Percentiles rank a stretch among this genome's conserved stretches.
These are phyloP conservation scores for Periconia macrospinosa DNA, from an alignment of 2,329 filamentous ascomycete genomes.

Conservation along the genomic window DNA sequence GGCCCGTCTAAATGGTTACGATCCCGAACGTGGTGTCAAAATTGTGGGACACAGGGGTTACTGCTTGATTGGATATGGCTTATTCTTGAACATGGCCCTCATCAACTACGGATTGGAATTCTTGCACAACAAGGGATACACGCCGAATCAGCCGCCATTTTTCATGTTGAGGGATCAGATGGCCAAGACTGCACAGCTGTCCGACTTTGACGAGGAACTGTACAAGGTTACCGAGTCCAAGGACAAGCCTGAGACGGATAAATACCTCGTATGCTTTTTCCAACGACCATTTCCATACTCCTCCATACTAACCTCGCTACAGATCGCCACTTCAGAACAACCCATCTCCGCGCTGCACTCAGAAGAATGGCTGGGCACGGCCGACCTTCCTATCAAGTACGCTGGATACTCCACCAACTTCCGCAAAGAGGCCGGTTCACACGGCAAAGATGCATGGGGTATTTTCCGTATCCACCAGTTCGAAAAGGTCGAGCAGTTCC, in stretches of 20 bases:
- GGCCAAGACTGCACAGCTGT: slow-evolving; percentile 96
- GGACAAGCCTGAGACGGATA: slow-evolving; percentile 79
- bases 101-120: slow-evolving; percentile 96
- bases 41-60: slow-evolving; percentile 94
- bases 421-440: slow-evolving; percentile 89
- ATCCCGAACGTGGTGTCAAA: slow-evolving; percentile 78
- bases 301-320: neutral
- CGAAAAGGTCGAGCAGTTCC: slow-evolving; percentile 61
- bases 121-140: slow-evolving; percentile 78
- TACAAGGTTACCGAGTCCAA: slow-evolving; percentile 91
- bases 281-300: neutral
- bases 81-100: slow-evolving; percentile 88
- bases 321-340: slow-evolving; percentile 85
- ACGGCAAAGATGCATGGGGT: slow-evolving; percentile 93
- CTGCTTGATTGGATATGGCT: slow-evolving; percentile 85
- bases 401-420: slow-evolving; percentile 93
- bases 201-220: slow-evolving; percentile 95
- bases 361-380: slow-evolving; percentile 86
- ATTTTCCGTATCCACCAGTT: slow-evolving; percentile 99
- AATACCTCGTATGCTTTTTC: slow-evolving; percentile 47
- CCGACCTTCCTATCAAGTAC: slow-evolving; percentile 85
- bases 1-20: slow-evolving; percentile 83
- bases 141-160: slow-evolving; percentile 61
- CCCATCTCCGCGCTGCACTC: slow-evolving; percentile 91
- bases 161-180: slow-evolving; percentile 94